Evolutionary conservation across 23 red algal species (phyloP), one percentile per base, ranked within the genome.

Genomic region (Cyanidium caldarium): DNA sequence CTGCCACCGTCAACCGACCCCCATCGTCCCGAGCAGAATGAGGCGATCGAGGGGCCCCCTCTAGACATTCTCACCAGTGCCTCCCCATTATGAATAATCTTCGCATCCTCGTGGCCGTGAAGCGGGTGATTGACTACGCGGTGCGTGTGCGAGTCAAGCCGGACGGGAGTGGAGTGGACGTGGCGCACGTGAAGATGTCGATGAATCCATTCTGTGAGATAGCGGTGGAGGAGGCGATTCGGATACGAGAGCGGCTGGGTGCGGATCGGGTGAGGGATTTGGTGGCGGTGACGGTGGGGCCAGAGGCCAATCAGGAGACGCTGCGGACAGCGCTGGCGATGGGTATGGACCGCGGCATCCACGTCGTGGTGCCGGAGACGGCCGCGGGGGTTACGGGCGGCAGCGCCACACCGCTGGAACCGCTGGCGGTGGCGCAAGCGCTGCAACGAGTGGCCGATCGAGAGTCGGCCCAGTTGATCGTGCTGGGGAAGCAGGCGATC

Each of bases 191-290:
- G 2, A 95, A 95, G 40, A 87, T 82, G 82, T 87, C 89, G 17
- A 95, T 95, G 89, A 95, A 95, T 68, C 89, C 89, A 2, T 95
- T 95, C 71, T 95, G 89, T 51, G 89, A 95, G 69, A 86, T 95
- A 31, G 89, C 89, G 16, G 76, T 95, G n/a, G 89, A 95, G 69
- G 89, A 86, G 65, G 78, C 89, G 31, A 33, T 92, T 41, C 79
- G 75, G 12, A 37, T 92, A 25, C 51, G 72, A 0, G 86, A 92
- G 40, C 57, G 56, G 21, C 43, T 46, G n/a, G 87, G 77, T 0
- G 40, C 73, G 33, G 89, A 95, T 67, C 51, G 51, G 7, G 51
- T 61, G 13, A 5, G n/a, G n/a, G 51, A 61, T 10, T 76, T 95
- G 2, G 72, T 95, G 39, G 89, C 84, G 34, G 84, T 80, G 0